Conservation (phyloP, 768 basidiomycete genomes). For the Auriscalpium orientale region DNA sequence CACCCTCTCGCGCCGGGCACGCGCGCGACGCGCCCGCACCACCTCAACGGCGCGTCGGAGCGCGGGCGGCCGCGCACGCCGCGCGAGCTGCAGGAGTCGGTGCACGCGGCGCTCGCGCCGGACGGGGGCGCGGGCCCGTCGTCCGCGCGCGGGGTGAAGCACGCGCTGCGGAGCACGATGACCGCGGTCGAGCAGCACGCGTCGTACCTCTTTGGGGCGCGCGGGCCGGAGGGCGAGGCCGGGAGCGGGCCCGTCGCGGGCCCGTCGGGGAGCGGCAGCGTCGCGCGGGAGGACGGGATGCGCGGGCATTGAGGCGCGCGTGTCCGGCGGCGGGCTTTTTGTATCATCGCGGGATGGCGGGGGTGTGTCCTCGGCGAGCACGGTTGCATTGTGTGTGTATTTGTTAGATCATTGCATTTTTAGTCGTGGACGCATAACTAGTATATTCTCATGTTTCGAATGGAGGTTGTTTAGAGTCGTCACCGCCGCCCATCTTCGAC, state of each 20-base stretch:
- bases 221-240: conserved; percentile 24
- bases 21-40: background rate
- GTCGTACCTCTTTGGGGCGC: conserved; percentile 58
- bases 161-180: conserved; percentile 59
- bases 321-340: background rate
- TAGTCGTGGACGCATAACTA: too few relatives aligned
- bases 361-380: background rate
- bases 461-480: too few relatives aligned
- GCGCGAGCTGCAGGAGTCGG: conserved; percentile 36
- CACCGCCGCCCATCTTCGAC: too few relatives aligned
- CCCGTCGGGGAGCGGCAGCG: background rate
- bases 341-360: too few relatives aligned
- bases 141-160: conserved; percentile 43
- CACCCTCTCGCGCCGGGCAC: background rate
- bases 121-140: background rate
- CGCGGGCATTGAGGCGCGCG: conserved; percentile 5
- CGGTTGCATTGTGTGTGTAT: conserved; percentile 5
- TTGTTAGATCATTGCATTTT: conserved; percentile 9
- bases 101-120: conserved; percentile 23
- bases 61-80: conserved; percentile 27
- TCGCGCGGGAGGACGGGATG: conserved; percentile 5
- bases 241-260: conserved; percentile 2
- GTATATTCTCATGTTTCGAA: too few relatives aligned
- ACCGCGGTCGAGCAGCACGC: conserved; percentile 67
- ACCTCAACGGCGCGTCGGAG: conserved; percentile 27